phyloP scores from a whole-genome alignment of 225 moss, liverwort and hornwort species.

The Neckera pumila region DNA sequence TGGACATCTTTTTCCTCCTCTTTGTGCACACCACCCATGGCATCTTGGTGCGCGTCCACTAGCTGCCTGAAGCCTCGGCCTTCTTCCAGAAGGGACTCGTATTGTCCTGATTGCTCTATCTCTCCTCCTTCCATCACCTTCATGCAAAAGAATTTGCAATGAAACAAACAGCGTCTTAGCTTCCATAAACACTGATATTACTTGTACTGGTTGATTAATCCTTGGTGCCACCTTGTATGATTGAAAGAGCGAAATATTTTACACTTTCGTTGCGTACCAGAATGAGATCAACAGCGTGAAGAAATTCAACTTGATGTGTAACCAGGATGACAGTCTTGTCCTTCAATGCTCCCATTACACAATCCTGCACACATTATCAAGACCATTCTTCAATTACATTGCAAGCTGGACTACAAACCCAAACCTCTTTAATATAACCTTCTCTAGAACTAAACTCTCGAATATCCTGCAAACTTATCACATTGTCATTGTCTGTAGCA shows the following conservation, averaged over 20 bases:
- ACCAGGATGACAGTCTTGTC: conserved; percentile 73
- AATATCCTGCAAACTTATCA: not conserved
- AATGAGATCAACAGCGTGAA: conserved; percentile 62
- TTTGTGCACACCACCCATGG: conserved; percentile 28
- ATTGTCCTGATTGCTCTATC: conserved; percentile 30
- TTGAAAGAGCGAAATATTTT: not conserved
- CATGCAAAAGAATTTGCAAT: not conserved
- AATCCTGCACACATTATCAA: conserved; percentile 22
- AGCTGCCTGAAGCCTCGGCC: conserved; percentile 34
- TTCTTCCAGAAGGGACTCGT: conserved; percentile 11
- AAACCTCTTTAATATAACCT: not conserved
- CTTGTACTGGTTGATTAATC: not conserved
- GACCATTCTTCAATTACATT: not conserved
- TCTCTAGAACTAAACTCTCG: too few relatives aligned
- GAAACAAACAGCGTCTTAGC: not conserved
- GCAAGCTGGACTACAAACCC: not conserved
- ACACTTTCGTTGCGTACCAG: conserved; percentile 30
- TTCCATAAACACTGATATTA: too few relatives aligned
- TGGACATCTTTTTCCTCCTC: not conserved
- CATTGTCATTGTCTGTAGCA: not conserved
- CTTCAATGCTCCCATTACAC: conserved; percentile 48
- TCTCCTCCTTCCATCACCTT: conserved; percentile 52
- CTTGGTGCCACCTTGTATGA: not conserved
- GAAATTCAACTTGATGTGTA: conserved; percentile 84
- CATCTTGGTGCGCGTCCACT: conserved; percentile 26